Base-by-base conservation (phyloP, 1,284 basidiomycete genomes). In the Naganishia sp. region DNA sequence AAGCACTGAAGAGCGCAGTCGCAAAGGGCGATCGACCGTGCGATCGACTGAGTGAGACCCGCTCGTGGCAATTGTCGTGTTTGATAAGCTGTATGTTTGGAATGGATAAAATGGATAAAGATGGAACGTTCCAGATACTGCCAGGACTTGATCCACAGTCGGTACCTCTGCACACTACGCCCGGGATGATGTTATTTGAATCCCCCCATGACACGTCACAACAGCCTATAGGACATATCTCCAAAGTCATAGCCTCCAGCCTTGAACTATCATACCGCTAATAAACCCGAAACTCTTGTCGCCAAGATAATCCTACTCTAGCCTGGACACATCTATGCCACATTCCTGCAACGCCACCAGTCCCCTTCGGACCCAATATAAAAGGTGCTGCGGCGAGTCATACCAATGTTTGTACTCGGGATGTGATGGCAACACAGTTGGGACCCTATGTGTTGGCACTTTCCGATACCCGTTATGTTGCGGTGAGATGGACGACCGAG, bases 241-340 rank as follows among this genome's bases (percentile, higher is more conserved):
- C 28, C 3, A 5, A 28, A 28, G 28, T 28, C 28, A 28, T 28
- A 28, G 28, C 28, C 28, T 28, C 5, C 28, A 28, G 28, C 28
- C 28, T 5, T 28, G 28, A 28, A 28, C 28, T 28, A 28, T 28
- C 28, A 3, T 28, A 28, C 5, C 28, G 28, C 28, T 28, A 28
- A 28, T 28, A 39, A 39, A 39, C 35, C 10, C 13, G 13, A 39
- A 6, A 6, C 7, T 39, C 10, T 9, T 9, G 13, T 39, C 35
- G 13, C 7, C 35, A 9, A 10, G 35, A 39, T 13, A 39, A 10
- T 39, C 35, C 35, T 39, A 39, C 35, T 39, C 35, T 39, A 39
- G 35, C 10, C 13, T 39, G 10, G 13, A 41, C 10, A 18, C 11
- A 41, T 47, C 46, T 69, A 81, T 87, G 9, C 85, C 86, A 2